These are phyloP conservation scores for Arthroderma sp. DNA, from an alignment of 2,329 filamentous ascomycete genomes.

Conservation along the genomic window DNA sequence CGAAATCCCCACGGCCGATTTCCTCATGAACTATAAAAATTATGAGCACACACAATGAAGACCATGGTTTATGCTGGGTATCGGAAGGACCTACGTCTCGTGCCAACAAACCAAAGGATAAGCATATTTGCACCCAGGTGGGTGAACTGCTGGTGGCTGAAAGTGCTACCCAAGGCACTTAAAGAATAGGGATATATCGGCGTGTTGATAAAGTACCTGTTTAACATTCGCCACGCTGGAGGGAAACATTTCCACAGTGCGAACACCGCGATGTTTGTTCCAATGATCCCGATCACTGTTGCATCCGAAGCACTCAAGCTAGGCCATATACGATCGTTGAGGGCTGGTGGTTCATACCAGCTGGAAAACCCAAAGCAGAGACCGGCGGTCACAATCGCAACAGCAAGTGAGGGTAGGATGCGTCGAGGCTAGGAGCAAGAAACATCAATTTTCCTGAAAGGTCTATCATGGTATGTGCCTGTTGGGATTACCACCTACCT, in stretches of 20 bases:
- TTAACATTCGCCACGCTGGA: conserved; percentile 42
- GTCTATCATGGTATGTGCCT: neutral
- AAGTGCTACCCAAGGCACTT: conserved; percentile 41
- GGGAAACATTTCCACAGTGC: conserved; percentile 39
- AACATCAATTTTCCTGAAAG: neutral
- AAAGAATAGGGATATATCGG: conserved; percentile 40
- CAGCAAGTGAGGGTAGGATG: conserved; percentile 33
- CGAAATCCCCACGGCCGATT: conserved; percentile 42
- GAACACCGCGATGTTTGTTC: conserved; percentile 38
- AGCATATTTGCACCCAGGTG: conserved; percentile 44
- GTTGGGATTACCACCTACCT: conserved; percentile 14
- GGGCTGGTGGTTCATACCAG: conserved; percentile 37
- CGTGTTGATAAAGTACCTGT: conserved; percentile 42
- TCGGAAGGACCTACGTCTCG: conserved; percentile 25
- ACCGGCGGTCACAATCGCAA: conserved; percentile 25
- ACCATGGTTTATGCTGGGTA: neutral
- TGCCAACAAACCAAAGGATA: conserved; percentile 42
- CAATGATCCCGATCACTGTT: conserved; percentile 38
- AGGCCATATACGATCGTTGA: conserved; percentile 36
- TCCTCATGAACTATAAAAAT: conserved; percentile 37
- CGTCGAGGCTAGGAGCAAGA: conserved; percentile 24
- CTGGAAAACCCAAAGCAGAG: conserved; percentile 33
- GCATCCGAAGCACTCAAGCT: conserved; percentile 38
- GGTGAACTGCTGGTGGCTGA: conserved; percentile 42
- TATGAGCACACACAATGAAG: neutral